A percentile compares a stretch with the other conserved stretches of the same genome.
phyloP scores from a whole-genome alignment of 2,329 filamentous ascomycete genomes.

The Arthrobotrys sinensis region DNA sequence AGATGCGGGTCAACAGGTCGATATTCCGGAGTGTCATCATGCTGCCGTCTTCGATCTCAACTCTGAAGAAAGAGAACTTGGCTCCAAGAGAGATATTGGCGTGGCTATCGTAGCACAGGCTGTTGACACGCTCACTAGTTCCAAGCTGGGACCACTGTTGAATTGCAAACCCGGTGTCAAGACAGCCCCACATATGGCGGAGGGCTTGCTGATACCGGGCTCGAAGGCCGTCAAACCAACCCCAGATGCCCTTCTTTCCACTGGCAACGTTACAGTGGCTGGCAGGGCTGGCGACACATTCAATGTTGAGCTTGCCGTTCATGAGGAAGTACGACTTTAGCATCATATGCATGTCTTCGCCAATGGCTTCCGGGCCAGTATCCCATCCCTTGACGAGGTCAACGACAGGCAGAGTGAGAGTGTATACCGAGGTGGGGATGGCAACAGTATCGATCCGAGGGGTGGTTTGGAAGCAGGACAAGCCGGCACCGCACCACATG shows the following conservation, averaged over 20 bases:
- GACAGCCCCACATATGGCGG: slow-evolving; percentile 82
- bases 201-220: slow-evolving; percentile 81
- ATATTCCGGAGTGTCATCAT: slow-evolving; percentile 68
- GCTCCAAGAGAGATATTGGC: slow-evolving; percentile 70
- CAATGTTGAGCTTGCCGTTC: slow-evolving; percentile 77
- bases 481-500: slow-evolving; percentile 79
- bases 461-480: slow-evolving; percentile 69
- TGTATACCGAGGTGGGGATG: slow-evolving; percentile 82
- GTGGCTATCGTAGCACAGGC: slow-evolving; percentile 73
- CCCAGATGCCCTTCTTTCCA: slow-evolving; percentile 72
- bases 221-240: slow-evolving; percentile 73
- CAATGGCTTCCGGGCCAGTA: slow-evolving; percentile 78
- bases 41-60: slow-evolving; percentile 51
- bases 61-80: slow-evolving; percentile 33
- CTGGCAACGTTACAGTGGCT: slow-evolving; percentile 81
- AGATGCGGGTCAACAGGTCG: slow-evolving; percentile 77
- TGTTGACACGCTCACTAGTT: slow-evolving; percentile 74
- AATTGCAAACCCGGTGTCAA: slow-evolving; percentile 78
- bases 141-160: slow-evolving; percentile 74
- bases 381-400: slow-evolving; percentile 82
- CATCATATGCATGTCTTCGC: slow-evolving; percentile 84
- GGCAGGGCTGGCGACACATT: slow-evolving; percentile 77
- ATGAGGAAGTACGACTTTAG: slow-evolving; percentile 83
- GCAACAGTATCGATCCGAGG: slow-evolving; percentile 70
- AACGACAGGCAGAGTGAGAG: slow-evolving; percentile 77